Conservation (phyloP, 768 basidiomycete species). For the Russula earlei region DNA sequence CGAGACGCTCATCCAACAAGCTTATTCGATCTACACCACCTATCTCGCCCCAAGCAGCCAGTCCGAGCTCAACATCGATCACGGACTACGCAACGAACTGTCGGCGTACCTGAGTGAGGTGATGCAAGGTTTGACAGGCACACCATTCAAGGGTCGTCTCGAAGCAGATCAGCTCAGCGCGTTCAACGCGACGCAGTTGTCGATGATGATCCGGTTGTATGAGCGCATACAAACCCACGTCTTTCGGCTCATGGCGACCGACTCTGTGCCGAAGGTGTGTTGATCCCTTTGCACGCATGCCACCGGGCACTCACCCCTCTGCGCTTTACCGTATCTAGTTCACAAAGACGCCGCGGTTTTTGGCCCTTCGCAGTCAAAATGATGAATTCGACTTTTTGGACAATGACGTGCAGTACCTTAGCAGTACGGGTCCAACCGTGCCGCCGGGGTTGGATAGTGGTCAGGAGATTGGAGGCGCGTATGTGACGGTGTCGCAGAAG, state of each 20-base stretch:
- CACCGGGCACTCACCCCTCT: neutral
- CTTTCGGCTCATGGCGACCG: slow-evolving; percentile 95
- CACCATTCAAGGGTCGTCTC: slow-evolving; percentile 67
- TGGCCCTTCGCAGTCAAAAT: slow-evolving; percentile 68
- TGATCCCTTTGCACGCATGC: slow-evolving; percentile 4
- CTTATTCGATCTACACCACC: slow-evolving; percentile 87
- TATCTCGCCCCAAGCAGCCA: slow-evolving; percentile 94
- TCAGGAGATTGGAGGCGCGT: slow-evolving; percentile 68
- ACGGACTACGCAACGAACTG: slow-evolving; percentile 89
- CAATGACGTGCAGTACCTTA: slow-evolving; percentile 33
- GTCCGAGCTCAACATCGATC: slow-evolving; percentile 97
- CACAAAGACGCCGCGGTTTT: slow-evolving; percentile 78
- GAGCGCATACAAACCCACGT: slow-evolving; percentile 96
- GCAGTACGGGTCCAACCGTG: slow-evolving; percentile 35
- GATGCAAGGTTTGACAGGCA: slow-evolving; percentile 67
- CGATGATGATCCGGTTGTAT: slow-evolving; percentile 87
- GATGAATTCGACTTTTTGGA: slow-evolving; percentile 66
- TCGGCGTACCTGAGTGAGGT: slow-evolving; percentile 90
- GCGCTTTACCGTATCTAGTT: slow-evolving; percentile 41
- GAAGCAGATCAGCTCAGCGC: slow-evolving; percentile 72
- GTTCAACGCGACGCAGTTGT: slow-evolving; percentile 92
- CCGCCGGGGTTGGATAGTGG: slow-evolving; percentile 55
- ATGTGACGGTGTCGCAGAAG: slow-evolving; percentile 77
- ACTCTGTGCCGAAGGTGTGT: slow-evolving; percentile 90
- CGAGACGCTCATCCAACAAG: slow-evolving; percentile 87